Conservation (phyloP, 495 filamentous ascomycete species). For the Parmelia sp. region DNA sequence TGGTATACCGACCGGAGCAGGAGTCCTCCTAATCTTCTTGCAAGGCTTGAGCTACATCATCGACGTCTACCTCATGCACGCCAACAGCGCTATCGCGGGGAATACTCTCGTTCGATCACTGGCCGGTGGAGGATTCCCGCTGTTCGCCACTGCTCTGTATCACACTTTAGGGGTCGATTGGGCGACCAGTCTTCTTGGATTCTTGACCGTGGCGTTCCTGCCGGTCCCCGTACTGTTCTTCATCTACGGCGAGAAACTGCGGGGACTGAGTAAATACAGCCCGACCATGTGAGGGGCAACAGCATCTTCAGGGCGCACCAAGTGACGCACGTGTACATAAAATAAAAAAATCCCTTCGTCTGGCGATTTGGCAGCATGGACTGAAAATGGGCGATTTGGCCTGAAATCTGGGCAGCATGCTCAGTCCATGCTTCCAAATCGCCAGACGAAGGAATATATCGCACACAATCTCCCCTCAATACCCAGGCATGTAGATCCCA, state of each 20-base stretch:
- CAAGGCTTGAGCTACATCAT: conserved; percentile 48
- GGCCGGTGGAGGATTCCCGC: conserved; percentile 48
- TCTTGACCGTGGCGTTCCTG: conserved; percentile 56
- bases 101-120: conserved; percentile 41
- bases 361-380: no score
- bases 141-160: conserved; percentile 53
- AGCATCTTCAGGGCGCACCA: not conserved
- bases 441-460: no score
- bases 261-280: conserved; percentile 40
- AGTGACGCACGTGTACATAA: not conserved
- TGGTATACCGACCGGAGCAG: conserved; percentile 32
- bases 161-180: conserved; percentile 49
- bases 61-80: conserved; percentile 46
- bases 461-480: no score
- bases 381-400: no score
- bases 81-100: conserved; percentile 44
- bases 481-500: no score
- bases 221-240: conserved; percentile 68
- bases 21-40: conserved; percentile 37
- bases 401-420: no score
- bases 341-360: no score
- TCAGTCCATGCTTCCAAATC: no score
- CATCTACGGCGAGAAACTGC: conserved; percentile 59
- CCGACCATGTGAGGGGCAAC: not conserved
- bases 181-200: conserved; percentile 57